Base-by-base conservation (phyloP, 2,329 filamentous ascomycete genomes). In the Pseudofabraea citricarpa region DNA sequence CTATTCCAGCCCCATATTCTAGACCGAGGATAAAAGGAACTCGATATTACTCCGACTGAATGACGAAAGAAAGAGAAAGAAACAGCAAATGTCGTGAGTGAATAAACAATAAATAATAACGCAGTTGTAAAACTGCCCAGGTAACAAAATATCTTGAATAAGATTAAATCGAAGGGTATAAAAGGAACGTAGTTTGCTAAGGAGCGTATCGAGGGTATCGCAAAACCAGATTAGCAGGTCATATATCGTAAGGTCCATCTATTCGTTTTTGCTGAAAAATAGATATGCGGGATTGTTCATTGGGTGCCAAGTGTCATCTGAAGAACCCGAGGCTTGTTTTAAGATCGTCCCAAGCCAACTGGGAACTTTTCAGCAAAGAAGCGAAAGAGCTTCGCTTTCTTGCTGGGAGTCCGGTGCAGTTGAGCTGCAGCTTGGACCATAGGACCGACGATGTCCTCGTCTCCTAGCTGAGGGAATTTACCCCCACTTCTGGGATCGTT, bases 371-470 rank as follows among this genome's bases (percentile, higher is more conserved):
- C 56, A 15, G 58, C 49, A 41, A 63, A 47, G 47, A 60, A 63
- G 32, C 55, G 56, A 39, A 61, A 43, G 22, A 63, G 33, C 40
- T 58, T 60, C 12, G 54, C 47, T 46, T 61, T 63, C 47, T 59
- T 62, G 48, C 48, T 56, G 6, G 56, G 56, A 31, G 40, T 58
- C 20, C 54, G 46, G 43, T 56, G 58, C 7, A 63, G 47, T 40
- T 57, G 56, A 5, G 57, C 49, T 13, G 59, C 54, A 26, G 55
- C 57, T 48, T 61, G 55, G 2, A 60, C 59, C 90, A 96, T 95
- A 6, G 90, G 90, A 1, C 90, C 90, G 35, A 96, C 89, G 60
- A 96, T 94, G 63, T 95, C 90, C 56, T 90, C 85, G 57, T 95
- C 90, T 41, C 90, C 90, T 23, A 91, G 78, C 55, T 84, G 81